Evolutionary conservation across 1,139 yeast genomes (phyloP).

Genomic region (Debaryomyces nepalensis): DNA sequence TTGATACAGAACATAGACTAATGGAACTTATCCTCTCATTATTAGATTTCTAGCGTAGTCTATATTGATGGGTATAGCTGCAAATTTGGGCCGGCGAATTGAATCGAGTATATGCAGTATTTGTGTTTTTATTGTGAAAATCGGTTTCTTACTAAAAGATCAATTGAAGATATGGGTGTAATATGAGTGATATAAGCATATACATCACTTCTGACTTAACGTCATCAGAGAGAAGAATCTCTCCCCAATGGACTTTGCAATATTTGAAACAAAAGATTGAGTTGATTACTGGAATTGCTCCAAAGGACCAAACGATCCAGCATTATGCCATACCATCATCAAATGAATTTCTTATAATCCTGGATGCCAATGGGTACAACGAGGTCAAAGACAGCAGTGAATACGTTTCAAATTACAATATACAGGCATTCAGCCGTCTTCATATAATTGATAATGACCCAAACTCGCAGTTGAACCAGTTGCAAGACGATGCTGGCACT

Average conservation of each 20-base stretch:
- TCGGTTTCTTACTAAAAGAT: background rate
- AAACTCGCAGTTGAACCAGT: slow-evolving; percentile 48
- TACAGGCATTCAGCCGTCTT: slow-evolving; percentile 47
- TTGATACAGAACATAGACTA: too few species aligned
- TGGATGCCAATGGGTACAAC: slow-evolving; percentile 24
- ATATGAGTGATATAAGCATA: slow-evolving; percentile 55
- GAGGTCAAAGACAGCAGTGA: slow-evolving; percentile 21
- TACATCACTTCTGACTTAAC: slow-evolving; percentile 68
- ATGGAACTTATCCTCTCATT: too few species aligned
- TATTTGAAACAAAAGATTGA: slow-evolving; percentile 65
- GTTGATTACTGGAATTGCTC: slow-evolving; percentile 78
- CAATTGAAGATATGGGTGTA: background rate
- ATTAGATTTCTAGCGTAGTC: too few species aligned
- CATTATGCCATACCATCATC: slow-evolving; percentile 51
- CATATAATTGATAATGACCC: slow-evolving; percentile 61
- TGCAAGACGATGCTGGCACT: slow-evolving; percentile 39
- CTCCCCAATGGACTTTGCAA: slow-evolving; percentile 63
- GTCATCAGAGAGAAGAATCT: slow-evolving; percentile 71
- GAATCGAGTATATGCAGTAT: slow-evolving; percentile 2
- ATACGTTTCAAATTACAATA: slow-evolving; percentile 26
- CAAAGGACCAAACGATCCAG: slow-evolving; percentile 57
- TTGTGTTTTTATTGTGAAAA: background rate
- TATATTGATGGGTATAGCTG: background rate
- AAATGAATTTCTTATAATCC: slow-evolving; percentile 33
- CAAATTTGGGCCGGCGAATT: background rate